phyloP scores from a whole-genome alignment of 1,284 basidiomycete genomes.

The Phellopilus nigrolimitatus region DNA sequence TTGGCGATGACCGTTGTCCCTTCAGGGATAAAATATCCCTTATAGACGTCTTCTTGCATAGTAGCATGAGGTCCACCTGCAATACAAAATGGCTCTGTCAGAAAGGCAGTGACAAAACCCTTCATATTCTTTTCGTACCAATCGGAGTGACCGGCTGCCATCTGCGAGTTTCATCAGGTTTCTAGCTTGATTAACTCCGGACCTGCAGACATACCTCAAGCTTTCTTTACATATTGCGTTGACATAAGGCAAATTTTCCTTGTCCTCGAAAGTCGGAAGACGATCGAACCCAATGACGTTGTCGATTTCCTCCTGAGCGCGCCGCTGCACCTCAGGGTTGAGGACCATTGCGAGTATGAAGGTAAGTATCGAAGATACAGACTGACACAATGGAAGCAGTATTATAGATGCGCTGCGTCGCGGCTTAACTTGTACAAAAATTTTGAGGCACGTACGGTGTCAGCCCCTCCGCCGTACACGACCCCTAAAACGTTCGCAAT shows the following conservation, averaged over 20 bases:
- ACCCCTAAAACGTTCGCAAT: conserved; percentile 1
- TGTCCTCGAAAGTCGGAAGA: conserved; percentile 27
- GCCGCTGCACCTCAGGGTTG: conserved; percentile 22
- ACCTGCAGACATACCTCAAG: conserved; percentile 24
- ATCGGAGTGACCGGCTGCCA: conserved; percentile 17
- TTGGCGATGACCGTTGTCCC: conserved; percentile 4
- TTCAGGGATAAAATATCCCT: conserved; percentile 10
- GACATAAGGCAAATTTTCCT: conserved; percentile 26
- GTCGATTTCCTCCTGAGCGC: conserved; percentile 28
- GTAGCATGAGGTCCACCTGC: too few relatives aligned
- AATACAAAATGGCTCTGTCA: neutral
- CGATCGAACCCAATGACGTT: conserved; percentile 21
- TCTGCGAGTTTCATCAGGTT: neutral
- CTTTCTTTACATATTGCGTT: conserved; percentile 27
- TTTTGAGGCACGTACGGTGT: neutral
- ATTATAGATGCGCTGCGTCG: too few relatives aligned
- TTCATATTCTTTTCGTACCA: neutral
- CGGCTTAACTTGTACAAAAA: too few relatives aligned
- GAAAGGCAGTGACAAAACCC: neutral
- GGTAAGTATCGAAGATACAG: conserved; percentile 4
- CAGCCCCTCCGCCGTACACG: conserved; percentile 4
- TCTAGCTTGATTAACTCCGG: neutral
- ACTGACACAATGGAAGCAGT: too few relatives aligned
- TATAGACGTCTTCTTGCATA: conserved; percentile 11
- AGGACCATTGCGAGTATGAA: conserved; percentile 17